Evolutionary conservation across 208 protist genomes (phyloP), one percentile per base, ranked within the genome.

Genomic region (Acanthamoeba sp.): DNA sequence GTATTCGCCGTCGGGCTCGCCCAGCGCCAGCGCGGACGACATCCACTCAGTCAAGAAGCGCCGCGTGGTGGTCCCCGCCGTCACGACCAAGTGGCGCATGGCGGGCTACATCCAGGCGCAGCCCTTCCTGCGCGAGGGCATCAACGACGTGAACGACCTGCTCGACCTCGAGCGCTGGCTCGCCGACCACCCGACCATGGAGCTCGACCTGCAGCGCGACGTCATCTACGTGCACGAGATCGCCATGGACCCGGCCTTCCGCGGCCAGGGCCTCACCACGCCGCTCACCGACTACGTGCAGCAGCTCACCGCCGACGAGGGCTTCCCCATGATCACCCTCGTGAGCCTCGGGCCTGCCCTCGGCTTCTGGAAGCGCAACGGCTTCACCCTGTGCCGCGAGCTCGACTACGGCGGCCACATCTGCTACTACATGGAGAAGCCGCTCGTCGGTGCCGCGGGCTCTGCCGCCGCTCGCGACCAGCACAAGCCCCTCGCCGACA

Each of bases 321-420:
- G 66, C 29, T 76, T 76, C 34, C 32, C 32, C 3, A 76, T 76
- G 66, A n/a, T 76, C 66, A 76, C 66, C 66, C 66, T 76, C 66
- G 66, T 76, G 18, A 76, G 66, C 66, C 66, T 76, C 66, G 66
- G 66, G 20, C 66, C 66, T 2, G 66, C 66, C 66, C 29, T 76
- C n/a, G 66, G 66, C 66, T 76, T 76, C 66, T 76, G 66, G 66
- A 76, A 76, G 66, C 66, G 66, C 34, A 76, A 76, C 34, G 66
- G 66, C 66, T 76, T 76, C 29, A 18, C 20, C 66, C 66, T 76
- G n/a, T 38, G 18, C 66, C 66, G 66, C 27, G 66, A 76, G n/a
- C 66, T 76, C 66, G 66, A 76, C 66, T 76, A 76, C n/a, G 66
- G 66, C 10, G 66, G 66, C 66, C 66, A 76, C 66, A 76, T 18